Conservation (phyloP, 1,284 basidiomycete species). For the Irpex sp. region DNA sequence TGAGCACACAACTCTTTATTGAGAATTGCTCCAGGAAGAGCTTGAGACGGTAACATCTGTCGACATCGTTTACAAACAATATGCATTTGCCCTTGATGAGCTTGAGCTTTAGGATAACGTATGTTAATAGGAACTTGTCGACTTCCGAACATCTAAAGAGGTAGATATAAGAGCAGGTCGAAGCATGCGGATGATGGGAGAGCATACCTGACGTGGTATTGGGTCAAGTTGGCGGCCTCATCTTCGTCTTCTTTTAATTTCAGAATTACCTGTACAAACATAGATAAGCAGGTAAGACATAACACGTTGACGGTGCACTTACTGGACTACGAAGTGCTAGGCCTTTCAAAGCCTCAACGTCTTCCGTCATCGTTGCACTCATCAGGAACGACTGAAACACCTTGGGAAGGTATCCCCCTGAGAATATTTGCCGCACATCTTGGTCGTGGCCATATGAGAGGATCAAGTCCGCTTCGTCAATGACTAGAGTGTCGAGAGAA, state of each 20-base stretch:
- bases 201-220: constrained; percentile 74
- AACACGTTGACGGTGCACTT: constrained; percentile 24
- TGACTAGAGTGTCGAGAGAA: constrained; percentile 81
- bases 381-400: constrained; percentile 94
- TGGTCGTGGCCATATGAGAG: constrained; percentile 96
- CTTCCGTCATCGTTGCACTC: constrained; percentile 97
- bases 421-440: constrained; percentile 83
- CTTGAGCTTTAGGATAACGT: constrained; percentile 92
- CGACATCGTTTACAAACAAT: constrained; percentile 96
- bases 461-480: constrained; percentile 98
- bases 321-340: constrained; percentile 86
- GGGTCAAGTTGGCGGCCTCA: constrained; percentile 73
- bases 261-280: constrained; percentile 65
- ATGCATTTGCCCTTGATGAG: constrained; percentile 96
- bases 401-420: constrained; percentile 74
- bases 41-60: constrained; percentile 91
- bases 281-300: not conserved
- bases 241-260: constrained; percentile 84
- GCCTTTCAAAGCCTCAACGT: constrained; percentile 89
- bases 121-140: constrained; percentile 93
- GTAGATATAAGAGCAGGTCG: constrained; percentile 3
- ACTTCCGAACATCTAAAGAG: constrained; percentile 74
- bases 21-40: constrained; percentile 98
- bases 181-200: not conserved
- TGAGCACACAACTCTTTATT: constrained; percentile 93